A percentile compares a stretch with the other conserved stretches of the same genome.
phyloP scores from a whole-genome alignment of 371 early-diverging fungal species.

The Syncephalis fuscata region DNA sequence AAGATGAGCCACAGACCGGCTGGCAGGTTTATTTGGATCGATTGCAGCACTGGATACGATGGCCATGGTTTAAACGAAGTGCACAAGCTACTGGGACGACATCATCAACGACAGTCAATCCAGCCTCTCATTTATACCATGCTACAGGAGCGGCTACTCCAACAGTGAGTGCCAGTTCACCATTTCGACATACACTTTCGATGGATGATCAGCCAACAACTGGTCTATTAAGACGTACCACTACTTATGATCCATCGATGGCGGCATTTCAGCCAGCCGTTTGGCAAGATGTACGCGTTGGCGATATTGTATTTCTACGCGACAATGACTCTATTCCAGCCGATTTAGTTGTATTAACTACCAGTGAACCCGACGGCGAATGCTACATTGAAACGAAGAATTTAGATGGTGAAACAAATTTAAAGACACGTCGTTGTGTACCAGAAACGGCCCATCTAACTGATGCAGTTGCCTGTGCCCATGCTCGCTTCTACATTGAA shows the following conservation, averaged over 20 bases:
- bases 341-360: slow-evolving; percentile 68
- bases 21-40: slow-evolving; percentile 92
- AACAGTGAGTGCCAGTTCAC: no score
- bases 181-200: no score
- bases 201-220: no score
- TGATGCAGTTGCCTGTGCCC: slow-evolving; percentile 39
- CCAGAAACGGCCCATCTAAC: slow-evolving; percentile 39
- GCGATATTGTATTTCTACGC: slow-evolving; percentile 73
- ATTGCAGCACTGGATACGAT: slow-evolving; percentile 63
- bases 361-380: slow-evolving; percentile 47
- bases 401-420: slow-evolving; percentile 92
- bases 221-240: no score
- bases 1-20: slow-evolving; percentile 6
- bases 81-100: no score
- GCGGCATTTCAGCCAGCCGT: slow-evolving; percentile 16
- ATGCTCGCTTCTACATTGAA: slow-evolving; percentile 38
- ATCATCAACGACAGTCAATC: no score
- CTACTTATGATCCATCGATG: no score
- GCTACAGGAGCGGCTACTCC: no score
- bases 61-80: no score
- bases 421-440: slow-evolving; percentile 62
- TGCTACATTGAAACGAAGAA: slow-evolving; percentile 90
- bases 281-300: slow-evolving; percentile 71
- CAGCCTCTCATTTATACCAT: no score
- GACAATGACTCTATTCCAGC: slow-evolving; percentile 84